These are phyloP conservation scores for Setomelanomma holmii DNA, from an alignment of 2,329 filamentous ascomycete genomes.

Conservation along the genomic window DNA sequence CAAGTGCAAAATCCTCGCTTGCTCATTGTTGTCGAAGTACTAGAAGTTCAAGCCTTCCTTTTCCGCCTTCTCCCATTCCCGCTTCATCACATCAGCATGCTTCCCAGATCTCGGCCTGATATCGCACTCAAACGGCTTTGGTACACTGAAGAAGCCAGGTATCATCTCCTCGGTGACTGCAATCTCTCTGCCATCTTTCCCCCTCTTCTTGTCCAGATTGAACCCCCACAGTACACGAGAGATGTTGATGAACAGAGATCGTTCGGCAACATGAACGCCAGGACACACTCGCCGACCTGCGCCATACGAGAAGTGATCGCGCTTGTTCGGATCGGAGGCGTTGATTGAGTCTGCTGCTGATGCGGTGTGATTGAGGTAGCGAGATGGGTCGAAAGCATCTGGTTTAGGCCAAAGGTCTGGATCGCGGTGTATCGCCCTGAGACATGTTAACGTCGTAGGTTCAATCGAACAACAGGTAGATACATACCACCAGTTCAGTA, in stretches of 20 bases:
- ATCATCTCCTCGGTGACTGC: constrained; percentile 38
- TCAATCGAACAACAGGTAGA: neutral
- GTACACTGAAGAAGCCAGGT: constrained; percentile 41
- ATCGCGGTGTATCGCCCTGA: constrained; percentile 45
- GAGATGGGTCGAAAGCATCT: constrained; percentile 38
- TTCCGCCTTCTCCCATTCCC: constrained; percentile 30
- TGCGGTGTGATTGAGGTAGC: constrained; percentile 31
- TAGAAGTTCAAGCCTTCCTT: constrained; percentile 27
- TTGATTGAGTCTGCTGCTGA: constrained; percentile 44
- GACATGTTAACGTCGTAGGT: neutral
- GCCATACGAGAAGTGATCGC: constrained; percentile 48
- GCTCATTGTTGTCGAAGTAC: no score
- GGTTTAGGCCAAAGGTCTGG: constrained; percentile 34
- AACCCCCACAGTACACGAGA: constrained; percentile 47
- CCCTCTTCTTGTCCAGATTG: constrained; percentile 35
- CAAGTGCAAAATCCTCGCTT: no score
- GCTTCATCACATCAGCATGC: constrained; percentile 31
- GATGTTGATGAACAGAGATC: constrained; percentile 46
- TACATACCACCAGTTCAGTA: constrained; percentile 44
- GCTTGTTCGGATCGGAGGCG: constrained; percentile 34
- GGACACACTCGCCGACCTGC: constrained; percentile 46
- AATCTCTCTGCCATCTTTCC: constrained; percentile 29
- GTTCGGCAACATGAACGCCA: constrained; percentile 47
- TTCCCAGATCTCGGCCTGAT: constrained; percentile 34
- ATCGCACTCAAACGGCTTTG: constrained; percentile 40